Evolutionary conservation across 2,329 filamentous ascomycete genomes (phyloP).

Genomic region (Fragosphaeria purpurea): DNA sequence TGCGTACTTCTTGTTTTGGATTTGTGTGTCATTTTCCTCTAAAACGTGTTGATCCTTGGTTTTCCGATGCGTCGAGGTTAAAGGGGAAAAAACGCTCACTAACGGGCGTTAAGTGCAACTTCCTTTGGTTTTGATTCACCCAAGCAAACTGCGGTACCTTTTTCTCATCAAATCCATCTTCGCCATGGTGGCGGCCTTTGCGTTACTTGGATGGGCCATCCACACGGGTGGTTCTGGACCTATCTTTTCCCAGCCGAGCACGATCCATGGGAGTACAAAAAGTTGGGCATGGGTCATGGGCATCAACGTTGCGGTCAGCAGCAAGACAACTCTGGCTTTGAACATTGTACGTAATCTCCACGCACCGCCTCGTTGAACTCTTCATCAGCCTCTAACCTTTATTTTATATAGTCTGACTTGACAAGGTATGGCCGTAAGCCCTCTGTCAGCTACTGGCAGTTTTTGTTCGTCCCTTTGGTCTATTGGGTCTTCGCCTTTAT

Average conservation of each 20-base stretch:
- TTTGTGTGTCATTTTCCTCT: too few species aligned
- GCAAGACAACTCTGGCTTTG: conserved; percentile 38
- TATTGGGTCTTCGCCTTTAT: conserved; percentile 18
- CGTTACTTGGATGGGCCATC: conserved; percentile 64
- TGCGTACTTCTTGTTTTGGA: conserved; percentile 15
- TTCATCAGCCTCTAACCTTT: too few species aligned
- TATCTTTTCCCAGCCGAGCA: conserved; percentile 1
- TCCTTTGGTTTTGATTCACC: conserved; percentile 18
- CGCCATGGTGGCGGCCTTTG: conserved; percentile 17
- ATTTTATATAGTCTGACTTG: too few species aligned
- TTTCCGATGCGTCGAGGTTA: too few species aligned
- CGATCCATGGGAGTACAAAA: neutral
- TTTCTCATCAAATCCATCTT: conserved; percentile 30
- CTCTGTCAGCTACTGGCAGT: conserved; percentile 23
- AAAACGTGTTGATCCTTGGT: too few species aligned
- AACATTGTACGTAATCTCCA: conserved; percentile 26
- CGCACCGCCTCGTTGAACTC: too few species aligned
- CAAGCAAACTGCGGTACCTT: conserved; percentile 16
- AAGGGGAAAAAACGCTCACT: too few species aligned
- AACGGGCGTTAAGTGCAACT: conserved; percentile 11
- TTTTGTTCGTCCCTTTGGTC: conserved; percentile 29
- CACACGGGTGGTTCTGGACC: conserved; percentile 28
- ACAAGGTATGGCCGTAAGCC: too few species aligned
- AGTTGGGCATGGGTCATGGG: conserved; percentile 15
- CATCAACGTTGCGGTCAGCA: conserved; percentile 29